These are phyloP conservation scores for Phaseolus lunatus DNA, from an alignment of 306 rosid species.

Conservation along the genomic window DNA sequence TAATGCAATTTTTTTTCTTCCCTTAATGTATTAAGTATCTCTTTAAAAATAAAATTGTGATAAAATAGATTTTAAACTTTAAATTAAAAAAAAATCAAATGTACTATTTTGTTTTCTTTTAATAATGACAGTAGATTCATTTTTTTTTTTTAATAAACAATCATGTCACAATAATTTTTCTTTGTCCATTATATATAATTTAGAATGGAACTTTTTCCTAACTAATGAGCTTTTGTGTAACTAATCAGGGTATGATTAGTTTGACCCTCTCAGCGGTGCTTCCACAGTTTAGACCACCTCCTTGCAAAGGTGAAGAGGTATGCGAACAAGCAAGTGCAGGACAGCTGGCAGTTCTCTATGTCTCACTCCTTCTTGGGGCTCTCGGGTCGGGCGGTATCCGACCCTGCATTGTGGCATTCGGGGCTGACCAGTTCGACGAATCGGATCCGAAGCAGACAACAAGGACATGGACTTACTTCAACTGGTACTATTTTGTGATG, in stretches of 20 bases:
- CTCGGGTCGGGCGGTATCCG: conserved; percentile 97
- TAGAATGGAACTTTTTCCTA: too few relatives aligned
- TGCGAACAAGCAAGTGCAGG: conserved; percentile 70
- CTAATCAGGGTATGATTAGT: conserved; percentile 76
- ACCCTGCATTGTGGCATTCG: conserved; percentile 94
- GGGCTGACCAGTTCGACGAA: conserved; percentile 93
- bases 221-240: neutral
- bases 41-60: too few relatives aligned
- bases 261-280: conserved; percentile 79
- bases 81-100: too few relatives aligned
- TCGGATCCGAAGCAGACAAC: conserved; percentile 67
- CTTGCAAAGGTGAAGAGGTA: conserved; percentile 59
- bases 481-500: conserved; percentile 94
- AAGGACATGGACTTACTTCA: conserved; percentile 87
- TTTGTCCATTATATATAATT: too few relatives aligned
- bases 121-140: too few relatives aligned
- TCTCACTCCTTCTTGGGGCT: conserved; percentile 64
- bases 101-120: too few relatives aligned
- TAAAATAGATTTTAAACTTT: too few relatives aligned
- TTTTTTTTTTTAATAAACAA: too few relatives aligned
- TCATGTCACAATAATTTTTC: too few relatives aligned
- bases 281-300: conserved; percentile 80
- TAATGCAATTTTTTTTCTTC: too few relatives aligned
- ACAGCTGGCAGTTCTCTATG: conserved; percentile 69
- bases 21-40: too few relatives aligned